Base-by-base conservation (phyloP, 169 alveolate species). In the Plasmodium yoelii region DNA sequence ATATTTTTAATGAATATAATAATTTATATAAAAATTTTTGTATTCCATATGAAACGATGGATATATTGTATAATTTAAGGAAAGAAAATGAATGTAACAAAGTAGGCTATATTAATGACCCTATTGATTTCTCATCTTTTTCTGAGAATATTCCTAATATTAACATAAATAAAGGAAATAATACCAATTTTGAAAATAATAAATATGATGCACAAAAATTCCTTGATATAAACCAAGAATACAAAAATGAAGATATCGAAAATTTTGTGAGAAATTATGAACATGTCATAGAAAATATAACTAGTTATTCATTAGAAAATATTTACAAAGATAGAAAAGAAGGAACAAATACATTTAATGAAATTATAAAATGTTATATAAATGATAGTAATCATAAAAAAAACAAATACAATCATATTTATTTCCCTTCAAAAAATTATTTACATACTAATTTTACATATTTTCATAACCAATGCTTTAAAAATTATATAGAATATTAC, bases 401-500 rank as follows among this genome's bases (percentile, higher is more conserved):
- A 51, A 53, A 56, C 7, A 13, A 13, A 56, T 28, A 68, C 55
- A 80, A 13, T 42, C 22, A 53, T 28, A 69, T 64, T 9, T 84
- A 49, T 26, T 84, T 69, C 26, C 91, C 91, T 34, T 84, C 87
- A 60, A 68, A 69, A 69, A 84, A 84, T 68, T 84, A 84, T 47
- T 42, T 47, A 13, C 34, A 84, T 18, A 70, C 87, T 19, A 56
- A 84, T 19, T 84, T 69, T 53, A 84, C 91, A 24, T 84, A 64
- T 69, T 84, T 84, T 70, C 91, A 84, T 28, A 60, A 39, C n/a
- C 56, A 67, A 9, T 84, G 91, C 49, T 84, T 84, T 84, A 84
- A 84, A 84, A 84, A 46, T 47, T 84, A 84, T 69, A 61, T 84
- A 34, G 75, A 84, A 5, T 84, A 69, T 84, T 56, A 9, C 46